A percentile compares a stretch with the other conserved stretches of the same genome.
Conservation (phyloP, 768 basidiomycete genomes). For the Termitomyces bulborhizus region DNA sequence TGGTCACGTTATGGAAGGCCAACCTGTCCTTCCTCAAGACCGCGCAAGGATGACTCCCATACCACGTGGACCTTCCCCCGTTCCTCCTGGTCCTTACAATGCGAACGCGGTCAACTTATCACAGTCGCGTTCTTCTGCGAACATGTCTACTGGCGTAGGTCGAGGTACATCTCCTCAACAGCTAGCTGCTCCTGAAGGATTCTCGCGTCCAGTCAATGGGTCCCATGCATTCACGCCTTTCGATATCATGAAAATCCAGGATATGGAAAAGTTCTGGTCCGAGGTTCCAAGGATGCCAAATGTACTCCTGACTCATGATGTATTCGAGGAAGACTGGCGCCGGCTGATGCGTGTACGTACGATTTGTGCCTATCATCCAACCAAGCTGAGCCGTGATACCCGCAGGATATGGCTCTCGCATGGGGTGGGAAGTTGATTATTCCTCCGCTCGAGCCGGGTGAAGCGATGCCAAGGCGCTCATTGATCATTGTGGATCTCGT, state of each 20-base stretch:
- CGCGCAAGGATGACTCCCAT: conserved; percentile 49
- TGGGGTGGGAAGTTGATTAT: conserved; percentile 77
- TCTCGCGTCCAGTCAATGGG: conserved; percentile 66
- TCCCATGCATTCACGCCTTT: conserved; percentile 66
- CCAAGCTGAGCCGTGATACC: not conserved
- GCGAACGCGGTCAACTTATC: conserved; percentile 12
- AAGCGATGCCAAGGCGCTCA: conserved; percentile 50
- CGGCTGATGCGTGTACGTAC: conserved; percentile 65
- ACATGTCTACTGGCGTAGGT: conserved; percentile 22
- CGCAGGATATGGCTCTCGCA: conserved; percentile 64
- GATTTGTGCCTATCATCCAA: not conserved
- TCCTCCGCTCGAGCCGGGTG: conserved; percentile 39
- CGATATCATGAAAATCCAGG: conserved; percentile 61
- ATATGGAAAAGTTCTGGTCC: conserved; percentile 71
- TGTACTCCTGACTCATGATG: conserved; percentile 70
- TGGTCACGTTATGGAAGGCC: conserved; percentile 53
- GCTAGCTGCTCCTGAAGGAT: conserved; percentile 62
- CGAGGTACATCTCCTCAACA: conserved; percentile 28
- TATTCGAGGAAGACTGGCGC: conserved; percentile 74
- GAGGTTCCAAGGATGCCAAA: conserved; percentile 66
- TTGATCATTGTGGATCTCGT: conserved; percentile 63
- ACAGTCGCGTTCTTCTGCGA: conserved; percentile 25
- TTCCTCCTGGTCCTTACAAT: conserved; percentile 15
- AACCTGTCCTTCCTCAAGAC: conserved; percentile 27
- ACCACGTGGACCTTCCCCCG: conserved; percentile 27